Conservation (phyloP, 2,329 filamentous ascomycete genomes). For the Dichotomopilus funicola region DNA sequence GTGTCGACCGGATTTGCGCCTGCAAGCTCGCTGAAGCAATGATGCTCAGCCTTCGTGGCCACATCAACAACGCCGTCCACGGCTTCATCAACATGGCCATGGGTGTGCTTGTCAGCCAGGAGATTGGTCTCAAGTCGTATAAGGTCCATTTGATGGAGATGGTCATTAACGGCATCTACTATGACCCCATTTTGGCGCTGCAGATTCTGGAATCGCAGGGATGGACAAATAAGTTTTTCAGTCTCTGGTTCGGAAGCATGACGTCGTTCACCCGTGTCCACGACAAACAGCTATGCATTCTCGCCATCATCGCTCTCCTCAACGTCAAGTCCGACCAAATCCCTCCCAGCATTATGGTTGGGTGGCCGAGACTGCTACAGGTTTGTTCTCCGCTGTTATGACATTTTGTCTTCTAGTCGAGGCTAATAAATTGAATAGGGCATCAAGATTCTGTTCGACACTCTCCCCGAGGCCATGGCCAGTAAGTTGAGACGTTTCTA, state of each 20-base stretch:
- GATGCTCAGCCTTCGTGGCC: slow-evolving; percentile 87
- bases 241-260: slow-evolving; percentile 95
- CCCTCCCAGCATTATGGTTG: slow-evolving; percentile 85
- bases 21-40: slow-evolving; percentile 96
- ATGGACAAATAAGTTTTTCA: slow-evolving; percentile 99
- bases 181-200: slow-evolving; percentile 81
- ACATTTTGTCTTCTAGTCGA: slow-evolving; percentile 25
- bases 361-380: slow-evolving; percentile 84
- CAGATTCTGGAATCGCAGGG: slow-evolving; percentile 82
- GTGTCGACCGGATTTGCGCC: slow-evolving; percentile 90
- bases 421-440: slow-evolving; percentile 40
- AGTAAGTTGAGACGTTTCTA: slow-evolving; percentile 46
- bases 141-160: slow-evolving; percentile 97
- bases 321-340: slow-evolving; percentile 74
- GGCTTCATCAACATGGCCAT: slow-evolving; percentile 89
- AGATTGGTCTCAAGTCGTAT: slow-evolving; percentile 86
- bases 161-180: slow-evolving; percentile 97
- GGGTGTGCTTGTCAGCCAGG: slow-evolving; percentile 66
- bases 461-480: slow-evolving; percentile 78
- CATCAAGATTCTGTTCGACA: slow-evolving; percentile 85
- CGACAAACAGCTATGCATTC: slow-evolving; percentile 97
- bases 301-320: slow-evolving; percentile 81
- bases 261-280: slow-evolving; percentile 89
- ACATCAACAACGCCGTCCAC: slow-evolving; percentile 80
- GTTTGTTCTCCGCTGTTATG: slow-evolving; percentile 27